Percentiles rank a stretch among this genome's conserved stretches.
Conservation (phyloP, 2,329 filamentous ascomycete species). For the Paecilomyces variotii region DNA sequence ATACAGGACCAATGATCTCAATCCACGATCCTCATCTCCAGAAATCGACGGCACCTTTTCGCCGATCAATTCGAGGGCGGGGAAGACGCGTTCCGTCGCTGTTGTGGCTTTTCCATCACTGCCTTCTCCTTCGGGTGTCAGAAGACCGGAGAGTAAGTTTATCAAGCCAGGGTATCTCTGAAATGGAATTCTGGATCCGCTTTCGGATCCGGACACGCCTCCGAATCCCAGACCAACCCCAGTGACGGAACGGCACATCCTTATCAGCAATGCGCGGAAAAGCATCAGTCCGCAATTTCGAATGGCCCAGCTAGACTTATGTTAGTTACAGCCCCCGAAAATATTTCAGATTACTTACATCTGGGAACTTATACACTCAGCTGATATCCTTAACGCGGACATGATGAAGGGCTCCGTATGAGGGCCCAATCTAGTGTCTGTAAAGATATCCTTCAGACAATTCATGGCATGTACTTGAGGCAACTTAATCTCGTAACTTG, state of each 20-base stretch:
- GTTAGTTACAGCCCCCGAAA: conserved; percentile 10
- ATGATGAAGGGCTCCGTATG: conserved; percentile 68
- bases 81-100: conserved; percentile 37
- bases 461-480: conserved; percentile 94
- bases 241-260: conserved; percentile 35
- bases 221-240: conserved; percentile 43
- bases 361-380: conserved; percentile 67
- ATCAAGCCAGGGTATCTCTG: conserved; percentile 33
- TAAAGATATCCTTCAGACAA: conserved; percentile 86
- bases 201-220: conserved; percentile 36
- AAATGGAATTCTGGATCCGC: conserved; percentile 32
- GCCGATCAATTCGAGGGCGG: conserved; percentile 38
- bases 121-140: conserved; percentile 17
- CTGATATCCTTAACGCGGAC: conserved; percentile 68
- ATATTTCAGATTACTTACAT: conserved; percentile 46
- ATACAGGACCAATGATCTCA: conserved; percentile 24
- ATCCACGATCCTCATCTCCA: conserved; percentile 22
- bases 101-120: conserved; percentile 21
- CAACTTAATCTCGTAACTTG: conserved; percentile 47
- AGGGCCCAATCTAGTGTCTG: conserved; percentile 66
- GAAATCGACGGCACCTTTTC: conserved; percentile 32
- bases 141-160: conserved; percentile 27
- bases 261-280: conserved; percentile 75
- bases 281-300: conserved; percentile 89
- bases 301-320: conserved; percentile 66